Percentiles rank a stretch among this genome's conserved stretches.
Evolutionary conservation across 495 filamentous ascomycete species (phyloP).

Genomic region (Arthonia radiata): DNA sequence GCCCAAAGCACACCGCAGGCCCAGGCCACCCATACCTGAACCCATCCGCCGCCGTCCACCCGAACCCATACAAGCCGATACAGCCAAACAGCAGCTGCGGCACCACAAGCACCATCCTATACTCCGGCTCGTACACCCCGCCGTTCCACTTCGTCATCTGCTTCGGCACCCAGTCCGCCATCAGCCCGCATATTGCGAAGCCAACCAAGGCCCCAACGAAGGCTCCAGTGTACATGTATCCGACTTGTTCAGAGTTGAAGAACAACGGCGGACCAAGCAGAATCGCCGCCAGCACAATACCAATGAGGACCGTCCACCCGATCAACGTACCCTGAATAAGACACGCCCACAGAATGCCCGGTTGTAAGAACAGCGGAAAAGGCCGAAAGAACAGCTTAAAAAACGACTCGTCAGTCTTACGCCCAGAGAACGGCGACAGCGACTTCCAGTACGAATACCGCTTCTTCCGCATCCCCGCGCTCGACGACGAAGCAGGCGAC

Average conservation of each 20-base stretch:
- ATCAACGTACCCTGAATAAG: constrained; percentile 78
- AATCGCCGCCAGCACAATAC: constrained; percentile 60
- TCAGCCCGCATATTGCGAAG: constrained; percentile 43
- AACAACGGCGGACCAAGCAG: constrained; percentile 58
- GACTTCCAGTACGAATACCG: constrained; percentile 18
- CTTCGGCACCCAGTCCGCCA: constrained; percentile 49
- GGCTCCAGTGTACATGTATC: constrained; percentile 71
- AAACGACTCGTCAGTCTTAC: constrained; percentile 42
- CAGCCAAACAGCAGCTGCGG: constrained; percentile 57
- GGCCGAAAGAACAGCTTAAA: constrained; percentile 35
- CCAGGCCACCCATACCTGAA: constrained; percentile 39
- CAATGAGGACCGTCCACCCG: constrained; percentile 88
- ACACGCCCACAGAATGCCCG: constrained; percentile 71
- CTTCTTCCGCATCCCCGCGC: no score
- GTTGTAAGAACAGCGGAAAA: constrained; percentile 48
- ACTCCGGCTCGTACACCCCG: constrained; percentile 80
- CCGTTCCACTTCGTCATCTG: constrained; percentile 46
- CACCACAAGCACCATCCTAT: constrained; percentile 56
- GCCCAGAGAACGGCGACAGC: constrained; percentile 53
- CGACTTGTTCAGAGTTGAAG: constrained; percentile 59
- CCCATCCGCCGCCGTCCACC: constrained; percentile 35
- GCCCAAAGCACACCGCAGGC: constrained; percentile 48
- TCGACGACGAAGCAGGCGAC: no score
- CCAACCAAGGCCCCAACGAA: constrained; percentile 67
- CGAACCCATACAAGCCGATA: constrained; percentile 66